phyloP scores from a whole-genome alignment of 2,329 filamentous ascomycete genomes.

The Botrytis cinerea region DNA sequence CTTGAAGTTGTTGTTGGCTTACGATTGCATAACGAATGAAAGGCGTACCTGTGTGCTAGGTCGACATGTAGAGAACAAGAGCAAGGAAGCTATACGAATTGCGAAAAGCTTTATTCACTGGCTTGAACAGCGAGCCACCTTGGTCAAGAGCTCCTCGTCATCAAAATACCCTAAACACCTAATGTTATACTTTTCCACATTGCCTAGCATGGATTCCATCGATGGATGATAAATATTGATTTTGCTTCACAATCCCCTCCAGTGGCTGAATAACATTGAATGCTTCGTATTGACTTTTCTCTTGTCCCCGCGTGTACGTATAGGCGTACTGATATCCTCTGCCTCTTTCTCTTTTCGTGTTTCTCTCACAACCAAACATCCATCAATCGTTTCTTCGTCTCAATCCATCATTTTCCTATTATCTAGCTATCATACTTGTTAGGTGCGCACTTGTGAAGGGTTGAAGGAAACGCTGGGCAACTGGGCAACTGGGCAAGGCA shows the following conservation, averaged over 20 bases:
- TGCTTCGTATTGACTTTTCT: conserved; percentile 6
- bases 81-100: conserved; percentile 2
- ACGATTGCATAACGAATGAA: background rate
- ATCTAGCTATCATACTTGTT: background rate
- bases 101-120: background rate
- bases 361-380: background rate
- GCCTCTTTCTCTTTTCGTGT: background rate
- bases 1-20: background rate
- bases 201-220: background rate
- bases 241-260: background rate
- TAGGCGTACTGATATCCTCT: background rate
- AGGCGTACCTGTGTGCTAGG: background rate
- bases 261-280: conserved; percentile 10
- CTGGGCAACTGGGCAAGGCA: background rate
- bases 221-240: conserved; percentile 12
- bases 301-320: background rate
- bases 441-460: background rate
- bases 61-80: background rate
- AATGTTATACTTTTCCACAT: background rate
- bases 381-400: background rate
- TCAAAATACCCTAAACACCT: background rate
- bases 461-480: background rate
- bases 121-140: background rate
- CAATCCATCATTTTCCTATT: background rate
- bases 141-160: conserved; percentile 6